Conservation (phyloP, 208 protist genomes). For the Leishmania aethiopica region DNA sequence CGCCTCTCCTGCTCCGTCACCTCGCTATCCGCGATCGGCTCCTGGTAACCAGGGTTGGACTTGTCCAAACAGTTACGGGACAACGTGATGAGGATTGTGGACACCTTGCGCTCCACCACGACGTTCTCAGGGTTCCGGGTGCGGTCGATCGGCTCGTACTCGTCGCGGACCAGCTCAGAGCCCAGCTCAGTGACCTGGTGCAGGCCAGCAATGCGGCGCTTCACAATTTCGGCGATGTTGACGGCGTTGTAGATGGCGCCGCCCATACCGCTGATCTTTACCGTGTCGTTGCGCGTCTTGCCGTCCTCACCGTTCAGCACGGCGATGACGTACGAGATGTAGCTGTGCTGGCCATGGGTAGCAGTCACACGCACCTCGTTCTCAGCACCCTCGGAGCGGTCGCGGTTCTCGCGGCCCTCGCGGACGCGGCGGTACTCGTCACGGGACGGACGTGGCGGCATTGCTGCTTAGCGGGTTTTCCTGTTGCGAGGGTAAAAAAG, state of each 20-base stretch:
- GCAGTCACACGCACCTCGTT: constrained; percentile 91
- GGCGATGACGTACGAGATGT: constrained; percentile 91
- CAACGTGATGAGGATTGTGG: constrained; percentile 90
- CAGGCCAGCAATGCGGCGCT: constrained; percentile 88
- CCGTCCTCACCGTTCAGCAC: constrained; percentile 85
- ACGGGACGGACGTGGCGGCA: constrained; percentile 60
- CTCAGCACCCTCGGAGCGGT: constrained; percentile 67
- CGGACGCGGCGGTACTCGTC: constrained; percentile 79
- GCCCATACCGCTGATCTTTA: constrained; percentile 92
- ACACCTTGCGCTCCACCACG: constrained; percentile 84
- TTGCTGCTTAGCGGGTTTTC: constrained; percentile 9
- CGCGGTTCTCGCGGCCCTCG: constrained; percentile 45
- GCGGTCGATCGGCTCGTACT: constrained; percentile 88
- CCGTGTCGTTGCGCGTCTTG: constrained; percentile 79
- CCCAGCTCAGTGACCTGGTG: constrained; percentile 92
- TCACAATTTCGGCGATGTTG: constrained; percentile 94
- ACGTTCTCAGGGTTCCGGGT: constrained; percentile 71
- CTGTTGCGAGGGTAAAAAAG: background rate
- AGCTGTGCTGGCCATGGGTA: constrained; percentile 79
- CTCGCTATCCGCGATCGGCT: constrained; percentile 85
- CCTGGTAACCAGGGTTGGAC: constrained; percentile 90
- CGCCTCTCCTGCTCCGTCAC: constrained; percentile 87
- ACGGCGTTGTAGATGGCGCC: constrained; percentile 91
- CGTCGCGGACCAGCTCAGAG: constrained; percentile 83
- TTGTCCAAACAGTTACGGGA: constrained; percentile 86